These are phyloP conservation scores for Echinosphaeria canescens DNA, from an alignment of 2,329 filamentous ascomycete genomes.

Conservation along the genomic window DNA sequence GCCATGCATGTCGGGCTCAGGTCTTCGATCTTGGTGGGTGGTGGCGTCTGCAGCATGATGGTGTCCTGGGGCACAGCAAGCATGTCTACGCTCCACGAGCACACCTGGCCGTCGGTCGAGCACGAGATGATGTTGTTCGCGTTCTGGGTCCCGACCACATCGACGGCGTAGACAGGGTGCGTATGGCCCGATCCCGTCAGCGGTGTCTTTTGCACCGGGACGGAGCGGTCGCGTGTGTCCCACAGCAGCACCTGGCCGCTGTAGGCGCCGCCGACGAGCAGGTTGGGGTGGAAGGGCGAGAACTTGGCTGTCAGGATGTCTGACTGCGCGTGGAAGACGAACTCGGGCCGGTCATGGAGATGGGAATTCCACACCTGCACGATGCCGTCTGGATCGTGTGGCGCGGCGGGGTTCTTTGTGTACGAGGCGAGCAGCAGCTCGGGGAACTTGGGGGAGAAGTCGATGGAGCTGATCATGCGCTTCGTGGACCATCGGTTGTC, in stretches of 20 bases:
- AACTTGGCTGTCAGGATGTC: slow-evolving; percentile 93
- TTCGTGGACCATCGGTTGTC: slow-evolving; percentile 95
- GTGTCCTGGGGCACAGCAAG: slow-evolving; percentile 91
- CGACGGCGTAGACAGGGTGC: slow-evolving; percentile 86
- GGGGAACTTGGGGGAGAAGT: slow-evolving; percentile 89
- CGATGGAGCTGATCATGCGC: slow-evolving; percentile 86
- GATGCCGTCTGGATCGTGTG: slow-evolving; percentile 80
- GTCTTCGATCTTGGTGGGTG: slow-evolving; percentile 80
- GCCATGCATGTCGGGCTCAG: slow-evolving; percentile 86
- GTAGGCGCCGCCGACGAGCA: slow-evolving; percentile 92
- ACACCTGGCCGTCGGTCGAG: slow-evolving; percentile 91
- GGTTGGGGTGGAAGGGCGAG: slow-evolving; percentile 93
- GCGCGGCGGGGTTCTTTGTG: slow-evolving; percentile 90
- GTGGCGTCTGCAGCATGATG: slow-evolving; percentile 68
- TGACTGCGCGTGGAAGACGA: slow-evolving; percentile 88
- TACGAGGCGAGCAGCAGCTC: slow-evolving; percentile 88
- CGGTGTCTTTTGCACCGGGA: slow-evolving; percentile 88
- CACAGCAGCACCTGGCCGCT: slow-evolving; percentile 91
- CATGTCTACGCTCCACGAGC: slow-evolving; percentile 96
- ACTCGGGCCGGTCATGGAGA: slow-evolving; percentile 84
- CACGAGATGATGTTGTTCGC: slow-evolving; percentile 97
- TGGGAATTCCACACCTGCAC: slow-evolving; percentile 96
- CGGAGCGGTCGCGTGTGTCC: slow-evolving; percentile 81
- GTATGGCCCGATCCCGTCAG: slow-evolving; percentile 89
- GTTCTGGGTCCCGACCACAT: slow-evolving; percentile 94